Conservation (phyloP, 768 basidiomycete genomes). For the Suillus plorans region DNA sequence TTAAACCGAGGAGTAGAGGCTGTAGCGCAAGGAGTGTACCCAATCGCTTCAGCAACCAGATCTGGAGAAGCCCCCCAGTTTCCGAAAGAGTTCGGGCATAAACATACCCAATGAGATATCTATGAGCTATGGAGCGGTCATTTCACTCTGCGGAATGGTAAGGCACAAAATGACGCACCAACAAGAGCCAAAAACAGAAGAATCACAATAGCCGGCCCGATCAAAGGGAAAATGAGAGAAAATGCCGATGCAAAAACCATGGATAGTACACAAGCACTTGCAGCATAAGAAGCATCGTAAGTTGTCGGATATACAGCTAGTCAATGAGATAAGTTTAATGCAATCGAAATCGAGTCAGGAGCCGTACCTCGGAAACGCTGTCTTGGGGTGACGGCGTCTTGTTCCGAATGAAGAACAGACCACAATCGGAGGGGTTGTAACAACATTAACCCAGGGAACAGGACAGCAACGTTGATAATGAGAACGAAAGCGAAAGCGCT, state of each 20-base stretch:
- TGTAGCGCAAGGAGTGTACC: constrained; percentile 72
- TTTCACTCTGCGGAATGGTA: background rate
- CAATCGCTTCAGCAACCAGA: constrained; percentile 75
- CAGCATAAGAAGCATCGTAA: constrained; percentile 69
- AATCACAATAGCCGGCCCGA: constrained; percentile 67
- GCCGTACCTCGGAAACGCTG: constrained; percentile 72
- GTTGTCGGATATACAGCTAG: constrained; percentile 70
- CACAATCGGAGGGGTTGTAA: constrained; percentile 70
- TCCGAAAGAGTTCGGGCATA: constrained; percentile 71
- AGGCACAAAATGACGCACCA: constrained; percentile 40
- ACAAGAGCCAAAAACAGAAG: constrained; percentile 65
- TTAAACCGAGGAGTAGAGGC: constrained; percentile 72
- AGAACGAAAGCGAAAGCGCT: constrained; percentile 56
- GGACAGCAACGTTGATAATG: constrained; percentile 63
- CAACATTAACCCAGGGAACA: constrained; percentile 67
- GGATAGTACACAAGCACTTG: constrained; percentile 63
- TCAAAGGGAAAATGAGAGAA: constrained; percentile 72
- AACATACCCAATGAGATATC: constrained; percentile 77
- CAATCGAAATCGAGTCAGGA: constrained; percentile 4
- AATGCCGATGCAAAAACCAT: constrained; percentile 74
- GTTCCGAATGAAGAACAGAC: constrained; percentile 54
- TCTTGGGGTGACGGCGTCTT: constrained; percentile 67
- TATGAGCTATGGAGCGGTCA: constrained; percentile 53
- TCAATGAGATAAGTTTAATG: constrained; percentile 4
- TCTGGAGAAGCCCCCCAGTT: constrained; percentile 71